Percentiles rank a stretch among this genome's conserved stretches.
phyloP scores from a whole-genome alignment of 345 rosid genomes.

The Citropsis articulata region DNA sequence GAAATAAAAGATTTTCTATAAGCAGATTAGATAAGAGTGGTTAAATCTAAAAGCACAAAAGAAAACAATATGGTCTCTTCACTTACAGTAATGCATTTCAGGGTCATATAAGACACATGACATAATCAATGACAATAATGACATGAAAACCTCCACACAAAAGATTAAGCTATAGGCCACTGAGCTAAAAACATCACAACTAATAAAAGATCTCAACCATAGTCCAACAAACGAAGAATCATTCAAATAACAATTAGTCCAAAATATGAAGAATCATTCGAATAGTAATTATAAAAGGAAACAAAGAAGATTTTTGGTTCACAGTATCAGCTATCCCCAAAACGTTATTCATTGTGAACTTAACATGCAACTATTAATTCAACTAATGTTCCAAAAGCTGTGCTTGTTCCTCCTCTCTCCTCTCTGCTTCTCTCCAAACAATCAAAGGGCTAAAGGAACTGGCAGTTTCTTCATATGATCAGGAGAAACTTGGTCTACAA shows the following conservation, averaged over 20 bases:
- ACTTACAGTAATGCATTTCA: neutral
- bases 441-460: neutral
- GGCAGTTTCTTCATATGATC: neutral
- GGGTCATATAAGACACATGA: neutral
- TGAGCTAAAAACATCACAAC: neutral
- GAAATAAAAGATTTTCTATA: neutral
- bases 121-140: neutral
- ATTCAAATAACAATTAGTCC: neutral
- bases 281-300: neutral
- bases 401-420: neutral
- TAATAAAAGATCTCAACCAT: neutral
- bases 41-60: neutral
- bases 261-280: neutral
- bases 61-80: neutral
- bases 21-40: neutral
- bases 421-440: neutral
- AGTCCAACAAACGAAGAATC: neutral
- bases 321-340: neutral
- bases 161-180: neutral
- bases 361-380: neutral
- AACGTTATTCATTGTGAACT: neutral
- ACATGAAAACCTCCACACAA: neutral
- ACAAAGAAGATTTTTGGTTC: neutral
- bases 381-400: neutral
- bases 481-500: neutral